Conservation (phyloP, 768 basidiomycete genomes). For the Trichaptum fuscoviolaceum region DNA sequence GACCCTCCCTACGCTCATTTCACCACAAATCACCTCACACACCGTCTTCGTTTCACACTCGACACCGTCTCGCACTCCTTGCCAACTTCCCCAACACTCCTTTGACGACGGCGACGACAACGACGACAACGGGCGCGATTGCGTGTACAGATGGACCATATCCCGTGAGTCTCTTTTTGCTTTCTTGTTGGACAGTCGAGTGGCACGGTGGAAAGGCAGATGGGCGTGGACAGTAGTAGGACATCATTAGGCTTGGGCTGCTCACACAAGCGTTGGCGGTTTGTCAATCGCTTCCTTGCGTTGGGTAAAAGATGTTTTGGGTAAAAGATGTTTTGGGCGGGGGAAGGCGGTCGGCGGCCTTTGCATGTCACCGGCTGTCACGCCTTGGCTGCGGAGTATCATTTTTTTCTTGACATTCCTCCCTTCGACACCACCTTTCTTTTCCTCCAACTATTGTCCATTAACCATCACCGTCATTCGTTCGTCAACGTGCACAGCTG, state of each 20-base stretch:
- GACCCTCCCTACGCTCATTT: not conserved
- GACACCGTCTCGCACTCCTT: not conserved
- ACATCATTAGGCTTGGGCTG: not conserved
- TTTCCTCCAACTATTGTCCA: not conserved
- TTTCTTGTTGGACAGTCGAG: not conserved
- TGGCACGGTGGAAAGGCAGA: not conserved
- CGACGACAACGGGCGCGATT: not conserved
- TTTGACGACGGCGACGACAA: not conserved
- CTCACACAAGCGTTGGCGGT: not conserved
- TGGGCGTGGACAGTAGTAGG: not conserved
- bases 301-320: not conserved
- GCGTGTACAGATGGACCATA: conserved; percentile 13
- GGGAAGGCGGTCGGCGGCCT: not conserved
- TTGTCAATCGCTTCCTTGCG: not conserved
- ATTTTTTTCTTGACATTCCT: not conserved
- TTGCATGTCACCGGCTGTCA: not conserved
- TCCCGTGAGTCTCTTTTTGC: conserved; percentile 13
- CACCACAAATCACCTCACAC: not conserved
- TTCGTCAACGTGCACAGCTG: not conserved
- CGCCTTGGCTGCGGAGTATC: not conserved
- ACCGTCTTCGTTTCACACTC: not conserved
- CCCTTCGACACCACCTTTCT: not conserved
- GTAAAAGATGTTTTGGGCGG: too few relatives aligned
- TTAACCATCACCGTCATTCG: not conserved
- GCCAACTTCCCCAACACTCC: not conserved